Percentiles rank a stretch among this genome's conserved stretches.
Conservation (phyloP, 805 yeast species). For the Kluyveromyces aestuarii region DNA sequence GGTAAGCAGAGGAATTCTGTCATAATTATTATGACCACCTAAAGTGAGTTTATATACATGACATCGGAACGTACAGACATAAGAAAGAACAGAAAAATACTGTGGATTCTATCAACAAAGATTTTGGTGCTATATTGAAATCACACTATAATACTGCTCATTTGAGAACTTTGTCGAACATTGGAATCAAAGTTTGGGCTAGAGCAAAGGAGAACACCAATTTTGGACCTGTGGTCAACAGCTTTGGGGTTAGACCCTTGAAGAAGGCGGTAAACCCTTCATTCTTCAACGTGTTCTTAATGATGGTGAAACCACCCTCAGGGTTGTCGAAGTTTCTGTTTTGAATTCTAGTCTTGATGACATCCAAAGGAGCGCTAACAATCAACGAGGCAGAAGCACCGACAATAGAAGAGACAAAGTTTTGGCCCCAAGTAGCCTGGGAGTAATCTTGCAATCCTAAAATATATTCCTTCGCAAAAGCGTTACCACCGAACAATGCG, state of each 20-base stretch:
- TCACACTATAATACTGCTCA: neutral
- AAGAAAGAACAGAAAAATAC: no score
- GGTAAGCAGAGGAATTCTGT: no score
- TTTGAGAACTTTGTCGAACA: constrained; percentile 67
- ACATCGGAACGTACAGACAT: no score
- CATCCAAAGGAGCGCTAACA: constrained; percentile 96
- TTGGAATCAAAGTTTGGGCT: constrained; percentile 95
- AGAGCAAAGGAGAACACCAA: constrained; percentile 95
- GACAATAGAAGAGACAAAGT: constrained; percentile 86
- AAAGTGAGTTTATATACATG: no score
- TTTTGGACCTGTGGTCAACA: constrained; percentile 96
- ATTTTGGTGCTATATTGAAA: no score
- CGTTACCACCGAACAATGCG: constrained; percentile 96
- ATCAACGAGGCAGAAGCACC: constrained; percentile 97
- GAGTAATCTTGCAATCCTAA: constrained; percentile 81
- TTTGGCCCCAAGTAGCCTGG: constrained; percentile 89
- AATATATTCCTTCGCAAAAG: constrained; percentile 95
- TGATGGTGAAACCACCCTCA: constrained; percentile 84
- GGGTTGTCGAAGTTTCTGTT: constrained; percentile 93
- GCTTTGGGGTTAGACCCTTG: constrained; percentile 94
- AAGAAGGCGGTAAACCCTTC: constrained; percentile 89
- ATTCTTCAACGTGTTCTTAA: constrained; percentile 85
- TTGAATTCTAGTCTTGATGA: constrained; percentile 96
- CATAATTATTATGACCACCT: no score
- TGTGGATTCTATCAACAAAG: no score